phyloP scores from a whole-genome alignment of 1,284 basidiomycete genomes.

The Naganishia sp. region DNA sequence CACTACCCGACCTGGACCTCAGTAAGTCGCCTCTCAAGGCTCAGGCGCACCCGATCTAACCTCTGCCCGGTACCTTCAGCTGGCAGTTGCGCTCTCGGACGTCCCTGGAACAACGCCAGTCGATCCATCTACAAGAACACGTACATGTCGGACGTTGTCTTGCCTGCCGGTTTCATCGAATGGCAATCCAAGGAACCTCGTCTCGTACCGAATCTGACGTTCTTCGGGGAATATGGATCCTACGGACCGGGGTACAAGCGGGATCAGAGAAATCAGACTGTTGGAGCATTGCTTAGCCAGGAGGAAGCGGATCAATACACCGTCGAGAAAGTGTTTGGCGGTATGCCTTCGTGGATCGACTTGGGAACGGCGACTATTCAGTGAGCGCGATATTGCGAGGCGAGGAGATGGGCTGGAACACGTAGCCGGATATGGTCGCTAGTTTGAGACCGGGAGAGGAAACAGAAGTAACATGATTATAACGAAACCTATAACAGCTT shows the following conservation, averaged over 20 bases:
- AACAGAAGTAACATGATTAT: not conserved
- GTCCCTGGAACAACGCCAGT: conserved; percentile 38
- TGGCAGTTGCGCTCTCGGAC: conserved; percentile 32
- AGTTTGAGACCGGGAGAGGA: not conserved
- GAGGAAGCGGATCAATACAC: conserved; percentile 24
- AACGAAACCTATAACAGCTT: not conserved
- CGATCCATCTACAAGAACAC: conserved; percentile 35
- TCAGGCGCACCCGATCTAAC: not conserved
- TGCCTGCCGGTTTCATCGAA: conserved; percentile 23
- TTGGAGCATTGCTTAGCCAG: conserved; percentile 13
- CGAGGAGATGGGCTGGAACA: not conserved
- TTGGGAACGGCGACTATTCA: conserved; percentile 16
- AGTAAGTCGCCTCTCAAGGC: not conserved
- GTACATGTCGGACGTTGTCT: conserved; percentile 33
- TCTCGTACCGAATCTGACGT: conserved; percentile 22
- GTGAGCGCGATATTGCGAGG: not conserved
- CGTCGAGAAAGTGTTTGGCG: conserved; percentile 27
- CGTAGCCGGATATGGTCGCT: not conserved
- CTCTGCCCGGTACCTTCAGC: not conserved
- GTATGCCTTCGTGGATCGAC: conserved; percentile 29
- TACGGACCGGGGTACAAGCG: conserved; percentile 26
- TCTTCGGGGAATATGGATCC: conserved; percentile 27
- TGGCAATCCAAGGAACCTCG: conserved; percentile 28
- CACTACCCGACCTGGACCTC: conserved; percentile 15
- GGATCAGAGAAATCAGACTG: conserved; percentile 12